phyloP scores from a whole-genome alignment of 345 rosid genomes.

The Erodium maritimum region DNA sequence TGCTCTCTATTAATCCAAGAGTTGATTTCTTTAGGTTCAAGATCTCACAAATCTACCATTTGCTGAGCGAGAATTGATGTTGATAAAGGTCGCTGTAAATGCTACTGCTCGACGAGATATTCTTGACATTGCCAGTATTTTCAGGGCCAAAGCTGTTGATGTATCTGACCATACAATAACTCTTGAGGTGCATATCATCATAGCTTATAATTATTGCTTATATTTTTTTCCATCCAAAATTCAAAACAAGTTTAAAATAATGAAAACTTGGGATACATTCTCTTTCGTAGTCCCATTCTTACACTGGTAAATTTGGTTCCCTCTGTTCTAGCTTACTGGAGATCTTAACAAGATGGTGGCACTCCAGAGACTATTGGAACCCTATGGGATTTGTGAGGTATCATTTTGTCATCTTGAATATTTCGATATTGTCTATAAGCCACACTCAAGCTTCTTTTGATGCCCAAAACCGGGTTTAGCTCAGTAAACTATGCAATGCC shows the following conservation, averaged over 20 bases:
- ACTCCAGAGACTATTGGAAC: constrained; percentile 79
- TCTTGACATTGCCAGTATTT: constrained; percentile 22
- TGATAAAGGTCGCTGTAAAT: constrained; percentile 20
- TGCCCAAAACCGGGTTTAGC: neutral
- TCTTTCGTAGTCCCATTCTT: neutral
- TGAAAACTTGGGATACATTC: neutral
- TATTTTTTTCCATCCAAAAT: neutral
- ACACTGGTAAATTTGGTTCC: constrained; percentile 11
- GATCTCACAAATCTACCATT: constrained; percentile 16
- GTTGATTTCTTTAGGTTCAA: constrained; percentile 5
- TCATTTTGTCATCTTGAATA: neutral
- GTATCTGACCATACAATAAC: constrained; percentile 21
- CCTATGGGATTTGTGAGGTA: constrained; percentile 94
- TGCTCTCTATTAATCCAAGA: neutral
- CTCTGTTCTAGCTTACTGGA: constrained; percentile 58
- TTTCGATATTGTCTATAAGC: neutral
- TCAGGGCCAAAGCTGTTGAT: constrained; percentile 18
- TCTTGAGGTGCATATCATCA: constrained; percentile 11
- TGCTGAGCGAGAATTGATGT: constrained; percentile 23
- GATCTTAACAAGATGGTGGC: constrained; percentile 95
- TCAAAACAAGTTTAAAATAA: too few relatives aligned
- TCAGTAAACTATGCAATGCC: neutral
- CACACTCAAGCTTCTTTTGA: neutral
- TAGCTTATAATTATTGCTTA: neutral
- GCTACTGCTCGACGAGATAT: constrained; percentile 17